Percentiles rank a stretch among this genome's conserved stretches.
Conservation (phyloP, 2,329 filamentous ascomycete genomes). For the Hansfordia pulvinata region DNA sequence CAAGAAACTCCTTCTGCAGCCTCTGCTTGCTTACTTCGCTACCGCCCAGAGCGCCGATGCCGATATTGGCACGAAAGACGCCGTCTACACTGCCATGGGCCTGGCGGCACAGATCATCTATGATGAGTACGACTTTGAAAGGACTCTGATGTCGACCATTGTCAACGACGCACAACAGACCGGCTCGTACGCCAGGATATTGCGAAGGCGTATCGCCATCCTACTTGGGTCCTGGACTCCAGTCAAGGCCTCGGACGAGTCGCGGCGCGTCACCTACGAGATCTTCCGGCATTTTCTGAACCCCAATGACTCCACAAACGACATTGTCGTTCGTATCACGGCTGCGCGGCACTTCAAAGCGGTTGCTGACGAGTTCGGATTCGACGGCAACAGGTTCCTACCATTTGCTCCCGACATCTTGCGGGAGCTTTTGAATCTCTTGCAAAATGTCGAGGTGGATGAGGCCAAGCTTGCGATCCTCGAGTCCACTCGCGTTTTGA, state of each 20-base stretch:
- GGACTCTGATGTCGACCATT: constrained; percentile 62
- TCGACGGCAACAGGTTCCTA: constrained; percentile 58
- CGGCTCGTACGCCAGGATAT: constrained; percentile 56
- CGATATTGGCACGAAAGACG: constrained; percentile 78
- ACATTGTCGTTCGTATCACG: constrained; percentile 83
- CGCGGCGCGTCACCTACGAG: constrained; percentile 65
- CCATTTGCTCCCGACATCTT: constrained; percentile 67
- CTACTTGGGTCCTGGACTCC: constrained; percentile 82
- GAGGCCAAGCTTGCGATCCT: constrained; percentile 87
- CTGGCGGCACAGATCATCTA: constrained; percentile 67
- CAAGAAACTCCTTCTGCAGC: constrained; percentile 67
- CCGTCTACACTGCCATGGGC: constrained; percentile 86
- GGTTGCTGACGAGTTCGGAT: constrained; percentile 76
- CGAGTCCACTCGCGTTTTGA: constrained; percentile 70
- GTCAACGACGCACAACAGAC: constrained; percentile 61
- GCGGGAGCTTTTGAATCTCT: constrained; percentile 59
- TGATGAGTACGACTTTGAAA: constrained; percentile 68
- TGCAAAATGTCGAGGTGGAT: constrained; percentile 64
- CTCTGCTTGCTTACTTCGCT: constrained; percentile 71
- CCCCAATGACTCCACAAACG: constrained; percentile 64
- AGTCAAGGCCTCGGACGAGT: constrained; percentile 56
- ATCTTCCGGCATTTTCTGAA: constrained; percentile 82
- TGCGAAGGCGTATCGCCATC: constrained; percentile 79
- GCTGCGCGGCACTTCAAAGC: constrained; percentile 73
- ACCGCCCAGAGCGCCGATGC: constrained; percentile 52